Percentiles rank a stretch among this genome's conserved stretches.
Conservation (phyloP, 495 filamentous ascomycete genomes). For the Podospora comata region DNA sequence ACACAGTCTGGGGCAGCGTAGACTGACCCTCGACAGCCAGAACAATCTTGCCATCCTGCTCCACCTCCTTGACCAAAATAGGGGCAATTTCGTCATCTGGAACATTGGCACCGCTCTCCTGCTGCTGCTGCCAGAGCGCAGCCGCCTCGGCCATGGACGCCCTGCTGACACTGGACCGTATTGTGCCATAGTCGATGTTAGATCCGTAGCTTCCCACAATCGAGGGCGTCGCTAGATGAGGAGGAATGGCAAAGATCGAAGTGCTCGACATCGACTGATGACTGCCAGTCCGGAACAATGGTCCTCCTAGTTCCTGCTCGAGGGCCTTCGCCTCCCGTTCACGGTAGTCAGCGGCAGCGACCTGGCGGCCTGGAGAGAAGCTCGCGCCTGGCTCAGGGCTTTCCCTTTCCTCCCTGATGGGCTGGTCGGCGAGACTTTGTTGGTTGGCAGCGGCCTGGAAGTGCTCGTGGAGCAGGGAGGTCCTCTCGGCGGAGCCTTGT, state of each 20-base stretch:
- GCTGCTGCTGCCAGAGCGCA: slow-evolving; percentile 68
- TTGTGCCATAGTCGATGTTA: slow-evolving; percentile 64
- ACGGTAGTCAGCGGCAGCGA: slow-evolving; percentile 31
- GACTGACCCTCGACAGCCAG: slow-evolving; percentile 84
- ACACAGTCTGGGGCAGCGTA: slow-evolving; percentile 90
- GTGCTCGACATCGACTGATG: slow-evolving; percentile 31
- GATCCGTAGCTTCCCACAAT: slow-evolving; percentile 67
- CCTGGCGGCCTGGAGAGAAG: slow-evolving; percentile 16
- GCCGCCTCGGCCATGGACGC: slow-evolving; percentile 69
- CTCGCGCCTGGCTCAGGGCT: slow-evolving; percentile 25
- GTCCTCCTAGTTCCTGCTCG: slow-evolving; percentile 33
- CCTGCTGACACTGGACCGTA: slow-evolving; percentile 64
- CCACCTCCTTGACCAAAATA: slow-evolving; percentile 78
- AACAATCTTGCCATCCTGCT: slow-evolving; percentile 83
- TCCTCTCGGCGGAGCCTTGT: slow-evolving; percentile 26
- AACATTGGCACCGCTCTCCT: slow-evolving; percentile 44
- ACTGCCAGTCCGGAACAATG: slow-evolving; percentile 35
- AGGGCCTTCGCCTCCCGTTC: slow-evolving; percentile 43
- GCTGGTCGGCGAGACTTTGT: slow-evolving; percentile 23
- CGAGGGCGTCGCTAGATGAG: slow-evolving; percentile 61
- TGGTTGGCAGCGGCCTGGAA: slow-evolving; percentile 31
- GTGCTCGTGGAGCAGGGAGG: slow-evolving; percentile 42
- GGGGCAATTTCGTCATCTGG: slow-evolving; percentile 69
- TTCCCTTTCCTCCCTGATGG: slow-evolving; percentile 21
- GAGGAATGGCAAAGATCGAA: slow-evolving; percentile 59